Evolutionary conservation across 345 rosid species (phyloP).

Genomic region (Syzygium oleosum): DNA sequence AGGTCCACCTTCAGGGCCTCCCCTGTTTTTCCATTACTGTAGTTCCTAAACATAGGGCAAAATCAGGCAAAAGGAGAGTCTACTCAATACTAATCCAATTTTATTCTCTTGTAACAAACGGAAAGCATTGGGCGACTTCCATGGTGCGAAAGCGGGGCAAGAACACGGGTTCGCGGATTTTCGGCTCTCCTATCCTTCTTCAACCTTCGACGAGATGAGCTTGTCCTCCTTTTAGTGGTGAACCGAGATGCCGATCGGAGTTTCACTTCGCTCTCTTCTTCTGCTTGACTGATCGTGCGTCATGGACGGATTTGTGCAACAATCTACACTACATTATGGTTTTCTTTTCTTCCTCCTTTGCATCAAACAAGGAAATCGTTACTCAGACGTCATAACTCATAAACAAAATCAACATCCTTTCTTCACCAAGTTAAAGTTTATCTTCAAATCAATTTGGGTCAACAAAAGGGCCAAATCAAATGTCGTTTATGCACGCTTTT

Average conservation of each 20-base stretch:
- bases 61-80: neutral
- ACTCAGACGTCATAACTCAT: neutral
- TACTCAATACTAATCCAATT: neutral
- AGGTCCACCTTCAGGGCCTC: constrained; percentile 61
- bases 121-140: neutral
- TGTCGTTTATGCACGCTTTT: neutral
- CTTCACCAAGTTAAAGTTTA: neutral
- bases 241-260: neutral
- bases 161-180: neutral
- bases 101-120: neutral
- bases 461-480: neutral
- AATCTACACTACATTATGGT: neutral
- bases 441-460: neutral
- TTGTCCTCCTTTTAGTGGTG: neutral
- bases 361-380: neutral
- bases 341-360: neutral
- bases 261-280: neutral
- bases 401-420: neutral
- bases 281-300: neutral
- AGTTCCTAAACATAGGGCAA: constrained; percentile 34
- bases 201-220: neutral
- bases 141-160: neutral
- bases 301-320: neutral
- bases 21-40: constrained; percentile 67
- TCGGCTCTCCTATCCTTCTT: neutral